Evolutionary conservation across 2,329 filamentous ascomycete genomes (phyloP), one percentile per base, ranked within the genome.

Genomic region (Diaporthe caulivora): DNA sequence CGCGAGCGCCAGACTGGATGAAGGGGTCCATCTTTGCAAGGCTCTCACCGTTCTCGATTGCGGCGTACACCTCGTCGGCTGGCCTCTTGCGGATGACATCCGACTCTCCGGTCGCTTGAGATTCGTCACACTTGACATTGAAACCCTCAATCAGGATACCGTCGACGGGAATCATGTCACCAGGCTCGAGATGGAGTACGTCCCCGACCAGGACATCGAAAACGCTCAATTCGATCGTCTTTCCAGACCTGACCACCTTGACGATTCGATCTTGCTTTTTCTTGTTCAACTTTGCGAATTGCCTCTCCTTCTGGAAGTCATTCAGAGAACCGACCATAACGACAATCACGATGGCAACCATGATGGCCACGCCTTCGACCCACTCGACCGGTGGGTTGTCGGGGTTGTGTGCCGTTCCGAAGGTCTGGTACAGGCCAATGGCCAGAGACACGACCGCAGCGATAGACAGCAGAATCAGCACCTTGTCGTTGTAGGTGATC

Each of bases 401-500:
- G 0, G 81, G 71, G 3, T 84, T 79, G 75, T 93, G 91, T 5
- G 86, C 77, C 26, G 84, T 84, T 17, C 92, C 92, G 80, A 94
- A 92, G 0, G 92, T 93, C 80, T 95, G 92, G 80, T 95, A 95
- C 0, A 95, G 85, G 62, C 93, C 93, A 54, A 95, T 88, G 7
- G 91, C 92, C 55, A 95, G 86, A 57, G 93, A 95, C 65, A 95
- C 90, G 49, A 91, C 86, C 4, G 93, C 93, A 55, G 93, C 93
- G 64, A 89, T 85, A 0, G 92, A 93, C 71, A 95, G 85, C 8
- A 95, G 85, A 73, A 94, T 93, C 58, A 95, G 84, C 4, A 95
- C 92, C 81, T 95, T 95, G 86, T 95, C 93, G 83, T 95, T 94
- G 81, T 94, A 94, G 0, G 93, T 94, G 78, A 95, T 93, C 93